Evolutionary conservation across 1,284 basidiomycete genomes (phyloP), one percentile per base, ranked within the genome.

Genomic region (Phaffia rhodozyma): DNA sequence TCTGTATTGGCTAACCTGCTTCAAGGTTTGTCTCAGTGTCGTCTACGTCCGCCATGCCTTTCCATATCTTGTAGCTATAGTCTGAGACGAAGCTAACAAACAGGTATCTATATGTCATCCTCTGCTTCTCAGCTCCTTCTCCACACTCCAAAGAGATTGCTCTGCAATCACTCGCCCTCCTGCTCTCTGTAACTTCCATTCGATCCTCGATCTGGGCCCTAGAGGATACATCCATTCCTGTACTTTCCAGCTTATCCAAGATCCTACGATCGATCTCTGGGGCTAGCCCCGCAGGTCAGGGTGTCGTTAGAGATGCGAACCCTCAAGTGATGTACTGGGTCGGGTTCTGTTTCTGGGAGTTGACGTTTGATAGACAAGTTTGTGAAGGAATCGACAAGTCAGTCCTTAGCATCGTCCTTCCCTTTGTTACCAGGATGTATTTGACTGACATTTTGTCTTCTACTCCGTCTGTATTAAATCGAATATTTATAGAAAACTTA

Each of bases 271-370:
- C 83, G 62, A 87, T 83, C 67, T 71, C 75, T 47, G 58, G 62
- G 32, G 59, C 7, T 43, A 48, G 20, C 55, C 61, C 49, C 51
- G 59, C 6, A 58, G 61, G 66, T 54, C 59, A 52, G 29, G 56
- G 30, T 55, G 59, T 43, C 13, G 38, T 43, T 43, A 7, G 38
- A 11, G 38, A 60, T 30, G 59, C 32, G 20, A 72, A 73, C 16
- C 87, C 91, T n/a, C 94, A 98, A 76, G 89, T 93, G 84, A 87
- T 85, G 77, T 98, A 97, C 75, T 91, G 94, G 77, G 85, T 91
- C 52, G 84, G 86, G 47, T 90, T 91, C 72, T 93, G 89, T 74
- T 80, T 97, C 69, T 98, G 94, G 94, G 79, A 97, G 66, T 79
- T 98, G 67, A 89, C 90, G 0, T 98, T 97, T 69, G 89, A 97